phyloP scores from a whole-genome alignment of 1,139 yeast species.

The Pichia sp. region DNA sequence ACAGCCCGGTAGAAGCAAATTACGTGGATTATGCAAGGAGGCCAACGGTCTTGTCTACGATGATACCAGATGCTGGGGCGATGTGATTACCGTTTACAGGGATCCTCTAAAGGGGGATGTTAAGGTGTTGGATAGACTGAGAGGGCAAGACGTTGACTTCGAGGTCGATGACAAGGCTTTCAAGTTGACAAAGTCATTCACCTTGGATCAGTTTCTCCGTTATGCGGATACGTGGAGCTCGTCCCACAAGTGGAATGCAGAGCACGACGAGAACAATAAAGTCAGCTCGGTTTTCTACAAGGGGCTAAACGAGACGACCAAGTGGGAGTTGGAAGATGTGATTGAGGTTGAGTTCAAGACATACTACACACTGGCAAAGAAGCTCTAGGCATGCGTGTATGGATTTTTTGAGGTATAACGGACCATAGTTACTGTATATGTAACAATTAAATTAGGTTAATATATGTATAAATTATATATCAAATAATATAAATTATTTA shows the following conservation, averaged over 20 bases:
- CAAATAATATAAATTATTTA: slow-evolving; percentile 31
- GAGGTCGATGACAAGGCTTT: slow-evolving; percentile 15
- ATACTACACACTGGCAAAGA: slow-evolving; percentile 31
- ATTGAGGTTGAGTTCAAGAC: slow-evolving; percentile 36
- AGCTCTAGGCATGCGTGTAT: not conserved
- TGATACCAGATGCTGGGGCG: slow-evolving; percentile 17
- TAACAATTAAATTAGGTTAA: slow-evolving; percentile 11
- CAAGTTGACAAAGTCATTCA: slow-evolving; percentile 38
- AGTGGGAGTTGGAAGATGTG: slow-evolving; percentile 12
- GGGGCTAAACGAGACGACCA: slow-evolving; percentile 27
- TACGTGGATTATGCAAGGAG: slow-evolving; percentile 44
- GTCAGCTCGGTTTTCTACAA: slow-evolving; percentile 28
- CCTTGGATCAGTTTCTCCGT: slow-evolving; percentile 41
- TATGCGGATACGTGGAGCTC: slow-evolving; percentile 69
- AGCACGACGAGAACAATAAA: slow-evolving; percentile 28
- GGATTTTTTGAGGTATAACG: not conserved
- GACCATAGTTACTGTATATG: slow-evolving; percentile 1
- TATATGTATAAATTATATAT: not conserved
- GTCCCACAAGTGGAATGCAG: slow-evolving; percentile 59
- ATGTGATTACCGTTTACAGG: slow-evolving; percentile 29
- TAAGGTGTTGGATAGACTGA: not conserved
- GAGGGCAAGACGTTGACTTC: not conserved
- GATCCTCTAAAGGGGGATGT: slow-evolving; percentile 20
- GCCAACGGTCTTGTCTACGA: slow-evolving; percentile 28
- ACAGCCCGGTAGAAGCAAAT: slow-evolving; percentile 61